phyloP scores from a whole-genome alignment of 2,329 filamentous ascomycete genomes.

The Aspergillus sp. region DNA sequence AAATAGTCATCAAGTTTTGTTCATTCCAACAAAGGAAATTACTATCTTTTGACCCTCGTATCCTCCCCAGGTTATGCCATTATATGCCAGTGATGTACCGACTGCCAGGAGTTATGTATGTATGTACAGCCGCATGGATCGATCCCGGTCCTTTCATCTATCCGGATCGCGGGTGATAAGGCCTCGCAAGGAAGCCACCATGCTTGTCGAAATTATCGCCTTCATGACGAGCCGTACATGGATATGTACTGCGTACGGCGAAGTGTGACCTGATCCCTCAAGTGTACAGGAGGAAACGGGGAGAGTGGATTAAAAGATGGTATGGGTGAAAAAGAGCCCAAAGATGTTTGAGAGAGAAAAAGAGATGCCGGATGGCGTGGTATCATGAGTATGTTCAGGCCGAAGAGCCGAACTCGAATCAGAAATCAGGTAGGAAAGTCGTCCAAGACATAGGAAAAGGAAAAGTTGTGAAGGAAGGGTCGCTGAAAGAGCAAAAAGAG shows the following conservation, averaged over 20 bases:
- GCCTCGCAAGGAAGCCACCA: slow-evolving; percentile 13
- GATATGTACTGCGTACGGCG: slow-evolving; percentile 31
- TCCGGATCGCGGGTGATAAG: slow-evolving; percentile 6
- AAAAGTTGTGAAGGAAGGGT: slow-evolving; percentile 15
- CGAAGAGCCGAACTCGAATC: slow-evolving; percentile 15
- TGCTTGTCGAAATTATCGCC: slow-evolving; percentile 17
- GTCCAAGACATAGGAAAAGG: slow-evolving; percentile 16
- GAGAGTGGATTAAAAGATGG: slow-evolving; percentile 32
- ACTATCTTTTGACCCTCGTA: slow-evolving; percentile 27
- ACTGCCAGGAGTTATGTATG: slow-evolving; percentile 18
- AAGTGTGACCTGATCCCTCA: slow-evolving; percentile 19
- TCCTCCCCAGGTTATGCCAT: slow-evolving; percentile 17
- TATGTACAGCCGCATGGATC: slow-evolving; percentile 36
- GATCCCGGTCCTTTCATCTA: slow-evolving; percentile 10
- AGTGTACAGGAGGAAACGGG: slow-evolving; percentile 31
- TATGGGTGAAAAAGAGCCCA: slow-evolving; percentile 21
- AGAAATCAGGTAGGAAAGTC: slow-evolving; percentile 15
- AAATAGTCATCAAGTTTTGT: background rate
- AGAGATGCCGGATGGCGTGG: slow-evolving; percentile 23
- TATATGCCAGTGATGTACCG: slow-evolving; percentile 21
- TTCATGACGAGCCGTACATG: slow-evolving; percentile 21
- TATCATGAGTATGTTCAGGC: slow-evolving; percentile 20
- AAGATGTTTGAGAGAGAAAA: slow-evolving; percentile 26
- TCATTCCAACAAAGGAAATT: slow-evolving; percentile 31
- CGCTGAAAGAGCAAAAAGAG: slow-evolving; percentile 10